Conservation (phyloP, 805 yeast species). For the Candida boleticola region DNA sequence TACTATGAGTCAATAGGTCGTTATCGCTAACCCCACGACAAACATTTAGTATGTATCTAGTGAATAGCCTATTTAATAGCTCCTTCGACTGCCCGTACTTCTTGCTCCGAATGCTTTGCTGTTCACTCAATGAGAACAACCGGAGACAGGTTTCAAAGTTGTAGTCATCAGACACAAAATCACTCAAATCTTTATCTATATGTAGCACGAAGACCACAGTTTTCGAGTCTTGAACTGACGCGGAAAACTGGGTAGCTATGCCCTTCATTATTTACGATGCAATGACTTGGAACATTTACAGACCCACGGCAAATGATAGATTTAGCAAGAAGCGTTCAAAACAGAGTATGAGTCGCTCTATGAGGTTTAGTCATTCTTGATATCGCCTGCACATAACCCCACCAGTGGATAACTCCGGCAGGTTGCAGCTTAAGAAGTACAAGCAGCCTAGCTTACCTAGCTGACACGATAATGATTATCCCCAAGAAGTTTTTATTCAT, state of each 20-base stretch:
- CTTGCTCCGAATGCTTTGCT: slow-evolving; percentile 38
- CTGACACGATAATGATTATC: too few species aligned
- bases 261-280: too few species aligned
- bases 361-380: too few species aligned
- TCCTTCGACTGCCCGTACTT: slow-evolving; percentile 31
- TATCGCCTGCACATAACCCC: too few species aligned
- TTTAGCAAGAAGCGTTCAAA: too few species aligned
- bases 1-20: not conserved
- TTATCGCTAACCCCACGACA: slow-evolving; percentile 13
- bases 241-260: not conserved
- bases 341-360: too few species aligned
- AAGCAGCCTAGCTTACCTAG: too few species aligned
- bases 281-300: too few species aligned
- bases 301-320: too few species aligned
- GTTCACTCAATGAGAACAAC: slow-evolving; percentile 41
- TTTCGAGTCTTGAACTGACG: not conserved
- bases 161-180: slow-evolving; percentile 29
- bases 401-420: too few species aligned
- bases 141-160: slow-evolving; percentile 52
- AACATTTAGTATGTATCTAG: slow-evolving; percentile 39
- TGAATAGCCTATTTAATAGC: slow-evolving; percentile 46
- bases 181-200: slow-evolving; percentile 7
- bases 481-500: too few species aligned
- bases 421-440: too few species aligned
- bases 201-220: not conserved